Base-by-base conservation (phyloP, 2,329 filamentous ascomycete genomes). In the Dothidotthia symphoricarpi region DNA sequence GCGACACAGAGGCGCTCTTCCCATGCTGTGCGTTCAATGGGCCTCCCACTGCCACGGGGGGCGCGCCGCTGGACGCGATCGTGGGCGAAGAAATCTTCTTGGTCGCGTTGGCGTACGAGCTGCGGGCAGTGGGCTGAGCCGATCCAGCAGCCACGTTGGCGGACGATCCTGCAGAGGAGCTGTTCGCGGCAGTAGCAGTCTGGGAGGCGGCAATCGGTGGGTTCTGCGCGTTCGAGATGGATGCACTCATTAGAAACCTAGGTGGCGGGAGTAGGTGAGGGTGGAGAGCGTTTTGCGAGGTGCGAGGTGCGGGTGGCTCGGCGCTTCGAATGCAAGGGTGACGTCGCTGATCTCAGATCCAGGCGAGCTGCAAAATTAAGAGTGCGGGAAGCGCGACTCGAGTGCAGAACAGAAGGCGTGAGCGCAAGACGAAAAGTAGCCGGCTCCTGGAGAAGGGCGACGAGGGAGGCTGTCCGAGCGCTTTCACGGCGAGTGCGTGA, bases 81-180 rank as follows among this genome's bases (percentile, higher is more conserved):
- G 68, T 59, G 44, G 69, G 67, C 53, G 67, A 63, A 36, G 67
- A 68, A 51, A 67, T 66, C 67, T 77, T 79, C 68, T 77, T 79
- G 65, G 78, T 79, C 66, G 75, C 75, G 73, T 69, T 76, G 62
- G 78, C 79, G 78, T 81, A 81, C 63, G 78, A 80, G 59, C 58
- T 63, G 63, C 71, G 72, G 67, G 71, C 72, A 68, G 74, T 72
- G 67, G 69, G 72, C 65, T 74, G 71, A 68, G 75, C 72, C 74
- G 74, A 71, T 66, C 75, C 74, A 71, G 75, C 71, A 55, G 62
- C 63, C 61, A 65, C 60, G 61, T 53, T 63, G 58, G 76, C 69
- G 55, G 75, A 69, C 69, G 73, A 71, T 67, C 72, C 73, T 67
- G 72, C 64, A 46, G 66, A 63, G 60, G 71, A 68, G 55, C 66